A percentile compares a stretch with the other conserved stretches of the same genome.
These are phyloP conservation scores for Hygrocybe coccinea DNA, from an alignment of 768 basidiomycete species.

Conservation along the genomic window DNA sequence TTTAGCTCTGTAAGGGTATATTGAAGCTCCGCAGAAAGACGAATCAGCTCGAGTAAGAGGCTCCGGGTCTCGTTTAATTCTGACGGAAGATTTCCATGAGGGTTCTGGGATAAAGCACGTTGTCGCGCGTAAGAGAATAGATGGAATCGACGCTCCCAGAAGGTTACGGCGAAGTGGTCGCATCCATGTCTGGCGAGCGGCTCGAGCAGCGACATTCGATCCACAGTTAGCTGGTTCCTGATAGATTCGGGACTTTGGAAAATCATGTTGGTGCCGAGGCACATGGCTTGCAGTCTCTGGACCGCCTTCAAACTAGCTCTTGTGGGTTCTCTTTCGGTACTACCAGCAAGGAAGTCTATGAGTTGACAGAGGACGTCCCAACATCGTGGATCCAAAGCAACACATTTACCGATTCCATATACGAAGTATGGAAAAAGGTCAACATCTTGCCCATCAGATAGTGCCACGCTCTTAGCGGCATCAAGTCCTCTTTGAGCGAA, in stretches of 20 bases:
- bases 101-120: constrained; percentile 5
- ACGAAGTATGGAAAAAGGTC: neutral
- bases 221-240: constrained; percentile 6
- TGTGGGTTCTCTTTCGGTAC: neutral
- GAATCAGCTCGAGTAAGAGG: no score
- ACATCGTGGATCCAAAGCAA: constrained; percentile 1
- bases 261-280: constrained; percentile 4
- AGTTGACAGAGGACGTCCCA: constrained; percentile 2
- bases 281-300: no score
- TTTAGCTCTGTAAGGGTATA: no score
- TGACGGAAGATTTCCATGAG: neutral
- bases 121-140: constrained; percentile 5
- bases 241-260: constrained; percentile 9
- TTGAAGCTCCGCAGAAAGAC: no score
- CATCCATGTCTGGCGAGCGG: constrained; percentile 9
- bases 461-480: neutral
- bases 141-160: constrained; percentile 11
- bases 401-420: neutral
- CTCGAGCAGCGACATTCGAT: constrained; percentile 12
- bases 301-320: no score
- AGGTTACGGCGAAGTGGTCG: constrained; percentile 10
- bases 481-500: neutral
- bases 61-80: no score
- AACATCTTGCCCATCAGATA: no score
- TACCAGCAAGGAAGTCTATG: neutral